phyloP scores from a whole-genome alignment of 495 filamentous ascomycete species.

The Aspergillus hancockii region DNA sequence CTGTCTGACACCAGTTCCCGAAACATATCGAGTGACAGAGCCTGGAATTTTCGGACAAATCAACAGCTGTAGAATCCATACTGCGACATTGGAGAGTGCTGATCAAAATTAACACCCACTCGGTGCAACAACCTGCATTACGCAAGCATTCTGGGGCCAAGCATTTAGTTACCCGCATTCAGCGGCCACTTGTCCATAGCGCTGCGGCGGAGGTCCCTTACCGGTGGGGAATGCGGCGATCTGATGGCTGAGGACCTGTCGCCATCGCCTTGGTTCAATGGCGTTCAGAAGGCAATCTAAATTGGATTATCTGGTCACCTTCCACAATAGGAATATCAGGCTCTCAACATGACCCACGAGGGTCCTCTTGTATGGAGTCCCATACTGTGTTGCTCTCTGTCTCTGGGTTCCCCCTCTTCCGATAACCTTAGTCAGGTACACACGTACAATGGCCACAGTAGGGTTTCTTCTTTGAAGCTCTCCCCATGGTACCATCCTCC shows the following conservation, averaged over 20 bases:
- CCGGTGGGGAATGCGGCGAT: conserved; percentile 49
- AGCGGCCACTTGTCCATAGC: conserved; percentile 40
- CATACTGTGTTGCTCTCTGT: background rate
- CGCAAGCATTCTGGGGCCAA: conserved; percentile 43
- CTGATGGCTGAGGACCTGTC: conserved; percentile 34
- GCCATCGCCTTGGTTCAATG: conserved; percentile 32
- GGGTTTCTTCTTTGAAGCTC: background rate
- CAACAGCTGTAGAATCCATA: conserved; percentile 4
- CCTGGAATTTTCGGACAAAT: conserved; percentile 5
- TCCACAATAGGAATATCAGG: conserved; percentile 6
- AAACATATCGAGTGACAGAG: background rate
- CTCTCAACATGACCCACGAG: conserved; percentile 11
- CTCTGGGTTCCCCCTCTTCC: background rate
- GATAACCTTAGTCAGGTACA: background rate
- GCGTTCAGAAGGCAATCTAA: conserved; percentile 12
- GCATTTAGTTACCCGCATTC: conserved; percentile 41
- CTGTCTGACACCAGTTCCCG: background rate
- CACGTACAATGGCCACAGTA: background rate
- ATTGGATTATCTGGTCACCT: conserved; percentile 1
- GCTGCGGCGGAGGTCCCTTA: conserved; percentile 40
- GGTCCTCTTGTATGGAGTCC: conserved; percentile 5
- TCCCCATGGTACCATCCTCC: background rate
- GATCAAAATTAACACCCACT: conserved; percentile 43
- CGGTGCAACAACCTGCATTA: conserved; percentile 35
- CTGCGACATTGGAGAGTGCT: conserved; percentile 21